A percentile compares a stretch with the other conserved stretches of the same genome.
These are phyloP conservation scores for Kazachstania psychrophila DNA, from an alignment of 805 yeast species.

Conservation along the genomic window DNA sequence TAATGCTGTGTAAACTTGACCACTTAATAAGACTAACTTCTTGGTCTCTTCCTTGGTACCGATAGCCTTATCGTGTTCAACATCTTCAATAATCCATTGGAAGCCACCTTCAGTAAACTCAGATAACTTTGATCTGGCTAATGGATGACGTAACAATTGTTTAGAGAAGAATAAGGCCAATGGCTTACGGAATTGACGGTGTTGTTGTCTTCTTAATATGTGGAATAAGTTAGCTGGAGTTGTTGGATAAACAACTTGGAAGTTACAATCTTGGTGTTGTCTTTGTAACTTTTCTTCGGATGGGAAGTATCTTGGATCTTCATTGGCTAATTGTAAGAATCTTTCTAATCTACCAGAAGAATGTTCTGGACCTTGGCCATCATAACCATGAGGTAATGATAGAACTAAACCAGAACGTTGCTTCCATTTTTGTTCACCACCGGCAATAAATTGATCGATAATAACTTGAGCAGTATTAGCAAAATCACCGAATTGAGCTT, in stretches of 20 bases:
- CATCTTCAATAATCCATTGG: slow-evolving; percentile 94
- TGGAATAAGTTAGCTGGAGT: slow-evolving; percentile 97
- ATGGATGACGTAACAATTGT: slow-evolving; percentile 90
- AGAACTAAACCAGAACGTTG: slow-evolving; percentile 95
- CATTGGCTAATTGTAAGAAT: slow-evolving; percentile 90
- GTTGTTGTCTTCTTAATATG: slow-evolving; percentile 96
- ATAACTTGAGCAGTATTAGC: slow-evolving; percentile 99
- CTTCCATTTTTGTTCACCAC: slow-evolving; percentile 97
- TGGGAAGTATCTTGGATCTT: slow-evolving; percentile 94
- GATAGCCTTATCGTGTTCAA: slow-evolving; percentile 70
- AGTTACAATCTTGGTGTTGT: slow-evolving; percentile 97
- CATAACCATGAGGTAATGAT: slow-evolving; percentile 98
- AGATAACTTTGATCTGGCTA: slow-evolving; percentile 74
- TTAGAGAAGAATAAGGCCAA: slow-evolving; percentile 83
- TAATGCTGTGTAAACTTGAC: slow-evolving; percentile 92
- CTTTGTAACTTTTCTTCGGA: slow-evolving; percentile 77
- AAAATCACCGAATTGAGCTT: slow-evolving; percentile 99
- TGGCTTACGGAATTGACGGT: slow-evolving; percentile 96
- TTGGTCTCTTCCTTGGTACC: slow-evolving; percentile 74
- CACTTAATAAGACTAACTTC: slow-evolving; percentile 75
- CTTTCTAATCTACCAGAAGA: slow-evolving; percentile 97
- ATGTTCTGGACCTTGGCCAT: slow-evolving; percentile 99
- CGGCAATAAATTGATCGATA: slow-evolving; percentile 90
- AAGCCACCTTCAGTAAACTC: slow-evolving; percentile 91
- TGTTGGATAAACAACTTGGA: slow-evolving; percentile 96